Base-by-base conservation (phyloP, 2,329 filamentous ascomycete species). In the Ophiosphaerella korrae region DNA sequence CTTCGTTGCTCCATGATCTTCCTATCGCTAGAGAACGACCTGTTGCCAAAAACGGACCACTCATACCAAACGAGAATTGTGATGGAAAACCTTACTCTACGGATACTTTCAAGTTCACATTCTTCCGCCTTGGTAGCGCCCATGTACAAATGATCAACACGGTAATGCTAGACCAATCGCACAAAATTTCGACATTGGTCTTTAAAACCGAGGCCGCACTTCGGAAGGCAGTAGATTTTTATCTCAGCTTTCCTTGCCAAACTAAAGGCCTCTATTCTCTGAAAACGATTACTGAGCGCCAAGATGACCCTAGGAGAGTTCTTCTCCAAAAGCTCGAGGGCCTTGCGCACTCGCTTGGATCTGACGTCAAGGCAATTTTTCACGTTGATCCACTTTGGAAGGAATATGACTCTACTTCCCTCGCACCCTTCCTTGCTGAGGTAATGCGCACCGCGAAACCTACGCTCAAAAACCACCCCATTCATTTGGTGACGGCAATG, bases 1-100 rank as follows among this genome's bases (percentile, higher is more conserved):
- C 9, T 16, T 59, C 56, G 5, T 29, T 52, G 4, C 52, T 57
- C 21, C 33, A 55, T 23, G 45, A 57, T 39, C 42, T 61, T 5
- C 55, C 55, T 11, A 12, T 57, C 8, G 38, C 31, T 9, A 58
- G 49, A 40, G 44, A 55, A 3, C 47, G 31, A 11, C 48, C 42
- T 14, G 21, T 40, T 13, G 7, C 26, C 3, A 36, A 39, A 26
- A 11, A 39, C 13, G 37, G 16, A 24, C 16, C 14, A 8, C 37
- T 39, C 8, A 8, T 23, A 13, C 13, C 23, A 24, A 18, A 9
- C 12, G 4, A 39, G 14, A 16, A 21, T 23, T 14, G 14, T 9
- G 37, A 39, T 13, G 37, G 37, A 11, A 23, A 7, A 11, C 37
- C 37, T 13, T 18, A 18, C 16, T 9, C 13, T 13, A 24, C 14